A percentile compares a stretch with the other conserved stretches of the same genome.
Evolutionary conservation across 306 rosid species (phyloP).

Genomic region (Cicer judaicum): DNA sequence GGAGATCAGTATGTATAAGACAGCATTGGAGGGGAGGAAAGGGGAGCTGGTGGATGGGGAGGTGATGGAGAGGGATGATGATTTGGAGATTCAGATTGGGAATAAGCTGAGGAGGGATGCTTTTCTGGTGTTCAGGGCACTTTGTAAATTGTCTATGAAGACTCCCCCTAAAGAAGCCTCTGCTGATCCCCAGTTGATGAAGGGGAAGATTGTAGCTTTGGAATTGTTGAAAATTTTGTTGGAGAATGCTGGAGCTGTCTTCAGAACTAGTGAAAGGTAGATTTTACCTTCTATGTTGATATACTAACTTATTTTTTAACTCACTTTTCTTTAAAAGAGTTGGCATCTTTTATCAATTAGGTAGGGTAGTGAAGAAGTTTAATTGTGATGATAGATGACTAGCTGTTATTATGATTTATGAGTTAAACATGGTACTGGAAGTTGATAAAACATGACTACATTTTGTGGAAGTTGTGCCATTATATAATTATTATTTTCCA

Average conservation of each 20-base stretch:
- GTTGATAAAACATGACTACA: neutral
- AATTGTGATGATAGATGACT: conserved; percentile 12
- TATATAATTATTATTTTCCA: conserved; percentile 6
- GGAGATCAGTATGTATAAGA: conserved; percentile 99
- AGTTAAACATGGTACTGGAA: neutral
- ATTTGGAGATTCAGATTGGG: conserved; percentile 98
- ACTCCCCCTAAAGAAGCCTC: conserved; percentile 91
- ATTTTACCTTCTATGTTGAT: conserved; percentile 24
- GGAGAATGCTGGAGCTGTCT: conserved; percentile 99
- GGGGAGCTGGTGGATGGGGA: conserved; percentile 96
- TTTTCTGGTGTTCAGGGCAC: conserved; percentile 94
- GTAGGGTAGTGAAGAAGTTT: conserved; percentile 6
- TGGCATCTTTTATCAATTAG: conserved; percentile 24
- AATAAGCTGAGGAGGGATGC: conserved; percentile 97
- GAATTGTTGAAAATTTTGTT: conserved; percentile 95
- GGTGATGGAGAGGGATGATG: conserved; percentile 83
- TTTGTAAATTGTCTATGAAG: conserved; percentile 98
- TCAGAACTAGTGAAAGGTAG: conserved; percentile 99
- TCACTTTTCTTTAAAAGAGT: neutral
- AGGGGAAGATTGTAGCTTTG: conserved; percentile 96
- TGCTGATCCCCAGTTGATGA: conserved; percentile 90
- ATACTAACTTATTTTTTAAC: neutral
- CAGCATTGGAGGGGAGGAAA: conserved; percentile 95
- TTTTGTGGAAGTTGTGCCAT: conserved; percentile 1
- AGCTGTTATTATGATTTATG: conserved; percentile 13